Percentiles rank a stretch among this genome's conserved stretches.
These are phyloP conservation scores for Lentithecium fluviatile DNA, from an alignment of 495 filamentous ascomycete species.

Conservation along the genomic window DNA sequence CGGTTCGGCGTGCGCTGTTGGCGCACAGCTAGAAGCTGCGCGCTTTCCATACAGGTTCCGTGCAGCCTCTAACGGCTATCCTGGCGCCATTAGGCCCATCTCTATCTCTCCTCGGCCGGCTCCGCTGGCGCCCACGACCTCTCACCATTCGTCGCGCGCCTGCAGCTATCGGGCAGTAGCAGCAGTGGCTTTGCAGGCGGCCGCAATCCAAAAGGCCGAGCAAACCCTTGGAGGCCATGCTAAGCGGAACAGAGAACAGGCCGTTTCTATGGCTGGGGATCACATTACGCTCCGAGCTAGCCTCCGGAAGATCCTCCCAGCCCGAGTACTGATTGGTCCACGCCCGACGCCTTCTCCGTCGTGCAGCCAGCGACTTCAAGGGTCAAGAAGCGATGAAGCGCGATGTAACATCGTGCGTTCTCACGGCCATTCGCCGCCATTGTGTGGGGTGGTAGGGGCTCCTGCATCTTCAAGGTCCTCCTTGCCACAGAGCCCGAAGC, in stretches of 20 bases:
- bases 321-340: constrained; percentile 9
- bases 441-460: constrained; percentile 29
- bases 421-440: constrained; percentile 18
- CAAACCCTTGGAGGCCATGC: constrained; percentile 2
- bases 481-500: constrained; percentile 27
- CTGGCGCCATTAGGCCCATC: background rate
- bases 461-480: constrained; percentile 24
- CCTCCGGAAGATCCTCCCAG: constrained; percentile 9
- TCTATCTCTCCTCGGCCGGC: constrained; percentile 26
- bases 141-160: constrained; percentile 16
- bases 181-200: constrained; percentile 11
- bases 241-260: constrained; percentile 9
- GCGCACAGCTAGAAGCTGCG: constrained; percentile 23
- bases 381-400: constrained; percentile 15
- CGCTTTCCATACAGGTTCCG: constrained; percentile 26
- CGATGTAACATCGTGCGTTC: constrained; percentile 30
- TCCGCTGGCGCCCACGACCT: constrained; percentile 8
- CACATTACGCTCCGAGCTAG: constrained; percentile 23
- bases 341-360: background rate
- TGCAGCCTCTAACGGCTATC: constrained; percentile 25
- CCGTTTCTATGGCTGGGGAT: constrained; percentile 16
- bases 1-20: background rate
- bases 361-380: constrained; percentile 14
- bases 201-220: background rate
- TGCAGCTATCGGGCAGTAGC: constrained; percentile 8